Base-by-base conservation (phyloP, 1,139 yeast genomes). In the Pichia sp. region DNA sequence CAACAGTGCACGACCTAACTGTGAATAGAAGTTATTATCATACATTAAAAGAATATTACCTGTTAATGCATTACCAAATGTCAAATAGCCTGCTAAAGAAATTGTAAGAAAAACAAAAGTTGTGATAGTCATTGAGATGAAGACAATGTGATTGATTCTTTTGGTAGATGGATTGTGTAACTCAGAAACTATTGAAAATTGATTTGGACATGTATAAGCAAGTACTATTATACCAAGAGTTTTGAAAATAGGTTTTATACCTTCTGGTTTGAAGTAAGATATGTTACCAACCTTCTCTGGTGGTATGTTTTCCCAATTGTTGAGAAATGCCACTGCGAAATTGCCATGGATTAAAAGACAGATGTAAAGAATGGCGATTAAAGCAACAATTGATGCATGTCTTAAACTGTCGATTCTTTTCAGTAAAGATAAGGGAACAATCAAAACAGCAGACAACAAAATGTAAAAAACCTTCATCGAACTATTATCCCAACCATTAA, bases 171-270 rank as follows among this genome's bases (percentile, higher is more conserved):
- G 79, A 48, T 75, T 74, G 36, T 64, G 63, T 38, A 91, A 68
- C 63, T 91, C 99, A 56, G 88, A 85, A 54, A 88, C 75, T 41
- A 89, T 84, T 9, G 95, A 81, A 61, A 84, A 89, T 79, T 91
- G 83, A 60, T 82, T 91, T 66, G 91, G 96, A 48, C 97, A 94
- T 1, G 97, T 89, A 61, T 78, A 93, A 4, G 97, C 97, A 66
- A 93, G 86, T 15, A 91, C 84, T 44, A 91, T 77, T 50, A 91
- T 83, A n/a, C 96, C 94, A 54, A 91, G 77, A 5, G 95, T 81
- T 28, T 88, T 75, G 43, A 86, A 70, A 11, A 88, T 70, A 0
- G 80, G 79, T n/a, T 74, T 63, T 19, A 71, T 48, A 24, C 75
- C 72, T 21, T 77, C 71, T 1, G 94, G 86, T 26, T 58, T 52